Evolutionary conservation across 1,284 basidiomycete species (phyloP), one percentile per base, ranked within the genome.

Genomic region (Ceratorhiza oryzae-sativae): DNA sequence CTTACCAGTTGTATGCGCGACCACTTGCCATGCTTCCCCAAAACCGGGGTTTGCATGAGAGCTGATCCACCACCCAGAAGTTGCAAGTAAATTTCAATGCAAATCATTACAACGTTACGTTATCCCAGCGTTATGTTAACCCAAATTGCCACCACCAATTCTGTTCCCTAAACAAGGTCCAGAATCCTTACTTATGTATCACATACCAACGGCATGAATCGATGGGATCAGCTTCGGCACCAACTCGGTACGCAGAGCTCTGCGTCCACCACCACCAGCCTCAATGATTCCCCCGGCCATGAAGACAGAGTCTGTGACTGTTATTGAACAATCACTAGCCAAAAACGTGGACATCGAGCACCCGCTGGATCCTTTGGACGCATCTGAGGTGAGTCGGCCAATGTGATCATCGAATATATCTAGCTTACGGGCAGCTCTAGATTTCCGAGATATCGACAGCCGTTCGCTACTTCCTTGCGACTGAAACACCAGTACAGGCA

Each of bases 331-430:
- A 13, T 15, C 56, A 12, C 55, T 49, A 13, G 18, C 74, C 30
- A 74, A 75, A 41, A 45, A 49, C 18, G 46, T 56, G 18, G 65
- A 72, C 36, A 67, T 55, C 20, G 42, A 9, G 3, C 90, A 92
- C 77, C 91, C 91, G 13, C 83, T 92, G 58, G 91, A 93, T 77
- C 89, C 89, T 1, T 80, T 92, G 74, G 85, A 86, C 23, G 83
- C 88, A 6, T 85, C 87, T 73, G 91, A 93, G 85, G 90, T 89
- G 32, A 36, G 72, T 18, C 18, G 6, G 4, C n/a, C 39, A 60
- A 45, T 68, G 48, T 42, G 15, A n/a, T 30, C 23, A 15, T 42
- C 25, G 45, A 41, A 20, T 20, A 30, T n/a, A n/a, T n/a, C 55
- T 13, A 45, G 23, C 25, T 46, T 45, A 51, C 32, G 62, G 48